Evolutionary conservation across 495 filamentous ascomycete genomes (phyloP).

Genomic region (Echria macrotheca): DNA sequence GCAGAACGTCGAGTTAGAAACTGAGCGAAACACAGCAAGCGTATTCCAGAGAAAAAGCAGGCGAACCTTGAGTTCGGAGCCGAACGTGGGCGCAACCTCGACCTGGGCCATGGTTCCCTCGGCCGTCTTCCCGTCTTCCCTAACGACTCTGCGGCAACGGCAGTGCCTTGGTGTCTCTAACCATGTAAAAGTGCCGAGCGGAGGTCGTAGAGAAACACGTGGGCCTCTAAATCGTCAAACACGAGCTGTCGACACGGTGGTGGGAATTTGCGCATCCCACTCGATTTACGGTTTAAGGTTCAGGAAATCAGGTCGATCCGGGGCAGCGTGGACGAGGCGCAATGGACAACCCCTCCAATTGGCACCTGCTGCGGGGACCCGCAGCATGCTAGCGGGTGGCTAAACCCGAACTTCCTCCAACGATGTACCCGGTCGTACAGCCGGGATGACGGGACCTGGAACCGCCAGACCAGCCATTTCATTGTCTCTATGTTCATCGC

Average conservation of each 20-base stretch:
- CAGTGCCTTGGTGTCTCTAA: slow-evolving; percentile 8
- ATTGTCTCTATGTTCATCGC: not conserved
- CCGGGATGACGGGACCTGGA: not conserved
- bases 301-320: not conserved
- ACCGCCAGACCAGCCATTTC: not conserved
- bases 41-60: not conserved
- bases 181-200: slow-evolving; percentile 27
- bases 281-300: not conserved
- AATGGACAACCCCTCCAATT: not conserved
- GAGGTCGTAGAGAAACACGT: not conserved
- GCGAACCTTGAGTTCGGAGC: slow-evolving; percentile 81
- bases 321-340: not conserved
- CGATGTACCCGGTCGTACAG: not conserved
- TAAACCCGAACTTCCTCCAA: not conserved
- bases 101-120: slow-evolving; percentile 60
- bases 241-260: not conserved
- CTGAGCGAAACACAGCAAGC: not conserved
- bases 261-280: not conserved
- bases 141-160: not conserved
- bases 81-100: slow-evolving; percentile 73
- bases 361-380: not conserved
- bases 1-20: slow-evolving; percentile 11
- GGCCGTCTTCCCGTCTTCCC: too few relatives aligned
- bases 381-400: not conserved
- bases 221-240: not conserved